phyloP scores from a whole-genome alignment of 371 early-diverging fungal genomes.

The Coemansia sp. region DNA sequence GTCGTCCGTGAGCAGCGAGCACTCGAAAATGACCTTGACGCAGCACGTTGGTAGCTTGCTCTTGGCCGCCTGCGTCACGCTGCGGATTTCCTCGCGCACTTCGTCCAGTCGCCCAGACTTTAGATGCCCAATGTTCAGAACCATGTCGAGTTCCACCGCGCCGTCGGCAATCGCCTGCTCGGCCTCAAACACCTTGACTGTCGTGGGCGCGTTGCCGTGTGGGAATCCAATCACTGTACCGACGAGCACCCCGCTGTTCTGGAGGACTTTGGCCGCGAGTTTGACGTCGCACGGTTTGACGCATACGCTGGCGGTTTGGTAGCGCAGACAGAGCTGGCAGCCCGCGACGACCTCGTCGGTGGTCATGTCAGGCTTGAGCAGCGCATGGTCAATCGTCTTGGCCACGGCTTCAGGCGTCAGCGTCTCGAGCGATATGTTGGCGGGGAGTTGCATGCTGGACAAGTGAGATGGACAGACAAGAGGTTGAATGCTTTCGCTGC shows the following conservation, averaged over 20 bases:
- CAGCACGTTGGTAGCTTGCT: constrained; percentile 51
- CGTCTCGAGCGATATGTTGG: constrained; percentile 52
- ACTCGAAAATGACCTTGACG: constrained; percentile 69
- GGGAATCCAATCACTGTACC: constrained; percentile 69
- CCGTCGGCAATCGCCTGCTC: constrained; percentile 60
- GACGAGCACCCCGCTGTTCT: constrained; percentile 56
- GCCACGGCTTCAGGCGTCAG: constrained; percentile 59
- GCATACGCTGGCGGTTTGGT: constrained; percentile 62
- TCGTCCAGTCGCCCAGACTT: constrained; percentile 55
- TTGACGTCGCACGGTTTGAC: constrained; percentile 67
- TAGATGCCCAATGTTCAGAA: constrained; percentile 62
- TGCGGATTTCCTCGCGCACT: constrained; percentile 56
- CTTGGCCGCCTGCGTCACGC: constrained; percentile 53
- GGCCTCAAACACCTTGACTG: constrained; percentile 60
- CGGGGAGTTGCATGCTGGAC: constrained; percentile 18
- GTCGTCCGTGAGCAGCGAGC: constrained; percentile 59
- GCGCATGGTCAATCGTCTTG: constrained; percentile 66
- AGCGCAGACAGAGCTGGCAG: constrained; percentile 57
- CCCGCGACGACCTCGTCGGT: constrained; percentile 58
- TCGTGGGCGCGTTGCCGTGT: constrained; percentile 61
- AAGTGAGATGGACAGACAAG: neutral
- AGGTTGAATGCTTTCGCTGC: neutral
- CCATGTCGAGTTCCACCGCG: constrained; percentile 66
- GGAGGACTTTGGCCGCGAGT: constrained; percentile 53
- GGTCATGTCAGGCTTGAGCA: constrained; percentile 63